Base-by-base conservation (phyloP, 352 stramenopile genomes). In the Globisporangium solare region DNA sequence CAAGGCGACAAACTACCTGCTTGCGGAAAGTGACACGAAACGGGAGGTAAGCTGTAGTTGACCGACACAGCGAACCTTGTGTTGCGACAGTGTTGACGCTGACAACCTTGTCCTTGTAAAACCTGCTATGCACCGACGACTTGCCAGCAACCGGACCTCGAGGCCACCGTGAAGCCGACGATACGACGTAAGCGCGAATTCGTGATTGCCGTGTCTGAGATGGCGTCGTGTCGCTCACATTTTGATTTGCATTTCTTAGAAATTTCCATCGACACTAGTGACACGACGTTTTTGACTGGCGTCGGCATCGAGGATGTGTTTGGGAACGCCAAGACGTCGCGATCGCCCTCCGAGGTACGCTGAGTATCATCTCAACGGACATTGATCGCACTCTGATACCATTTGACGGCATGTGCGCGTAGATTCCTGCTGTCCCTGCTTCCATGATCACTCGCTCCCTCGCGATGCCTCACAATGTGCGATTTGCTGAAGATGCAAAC, bases 241-340 rank as follows among this genome's bases (percentile, higher is more conserved):
- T 35, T 35, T 35, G 27, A 35, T 35, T 7, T 35, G 4, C 5
- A 35, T 35, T 35, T 6, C 27, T 35, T 35, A 14, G 41, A 63
- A 51, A 53, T 21, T 57, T 53, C 22, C 13, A 70, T 82, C n/a
- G 73, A 85, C 42, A 68, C 66, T 6, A 81, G 67, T 17, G 77
- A 92, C 57, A 70, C 76, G n/a, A 92, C 79, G 5, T 92, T 90
- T 40, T 54, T 92, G 46, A 92, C 82, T 3, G 78, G 82, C 18
- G 75, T 92, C 17, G 76, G 74, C 1, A 85, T 91, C 45, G 81
- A 89, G 64, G 77, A 87, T 47, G 60, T 84, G 21, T 39, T 88
- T 32, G 63, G 53, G 8, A 60, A 55, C 14, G 61, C 60, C 2
- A 54, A 64, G 13, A 59, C 57, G 10, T 45, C 51, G 17, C 37